Evolutionary conservation across 2,329 filamentous ascomycete genomes (phyloP).

Genomic region (Blumeriella jaapii): DNA sequence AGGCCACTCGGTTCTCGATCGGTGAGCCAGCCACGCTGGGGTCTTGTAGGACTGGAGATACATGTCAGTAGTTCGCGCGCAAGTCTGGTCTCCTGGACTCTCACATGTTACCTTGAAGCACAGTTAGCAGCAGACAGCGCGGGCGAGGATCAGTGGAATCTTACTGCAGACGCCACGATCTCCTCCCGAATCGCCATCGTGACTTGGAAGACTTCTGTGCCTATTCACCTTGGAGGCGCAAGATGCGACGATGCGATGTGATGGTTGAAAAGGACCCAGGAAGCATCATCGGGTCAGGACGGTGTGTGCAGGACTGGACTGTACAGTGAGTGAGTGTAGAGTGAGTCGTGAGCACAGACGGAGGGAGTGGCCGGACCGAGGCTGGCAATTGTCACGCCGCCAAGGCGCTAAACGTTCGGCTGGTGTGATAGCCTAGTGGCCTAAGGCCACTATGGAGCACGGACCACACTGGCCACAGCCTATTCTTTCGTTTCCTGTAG

Average conservation of each 20-base stretch:
- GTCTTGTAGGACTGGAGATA: slow-evolving; percentile 69
- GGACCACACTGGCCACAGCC: no score
- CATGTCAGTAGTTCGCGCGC: slow-evolving; percentile 11
- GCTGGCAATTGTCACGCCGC: slow-evolving; percentile 6
- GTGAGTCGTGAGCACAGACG: no score
- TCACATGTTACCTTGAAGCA: slow-evolving; percentile 28
- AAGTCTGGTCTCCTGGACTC: slow-evolving; percentile 5
- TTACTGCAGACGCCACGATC: slow-evolving; percentile 70
- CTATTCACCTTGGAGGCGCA: slow-evolving; percentile 1
- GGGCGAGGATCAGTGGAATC: slow-evolving; percentile 14
- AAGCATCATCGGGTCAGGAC: slow-evolving; percentile 3
- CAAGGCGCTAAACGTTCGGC: slow-evolving; percentile 10
- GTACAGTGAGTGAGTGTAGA: no score
- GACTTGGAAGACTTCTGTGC: slow-evolving; percentile 1
- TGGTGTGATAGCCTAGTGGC: no score
- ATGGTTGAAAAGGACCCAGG: slow-evolving; percentile 6
- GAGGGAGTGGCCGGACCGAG: slow-evolving; percentile 15
- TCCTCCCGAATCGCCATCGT: slow-evolving; percentile 87
- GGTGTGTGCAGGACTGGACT: no score
- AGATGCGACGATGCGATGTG: slow-evolving; percentile 3
- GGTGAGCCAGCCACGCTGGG: slow-evolving; percentile 81
- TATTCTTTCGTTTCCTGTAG: no score
- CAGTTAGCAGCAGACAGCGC: slow-evolving; percentile 19
- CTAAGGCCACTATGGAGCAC: no score
- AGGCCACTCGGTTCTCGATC: slow-evolving; percentile 85